phyloP scores from a whole-genome alignment of 805 yeast genomes.

The Crinitomyces ghanaensis region DNA sequence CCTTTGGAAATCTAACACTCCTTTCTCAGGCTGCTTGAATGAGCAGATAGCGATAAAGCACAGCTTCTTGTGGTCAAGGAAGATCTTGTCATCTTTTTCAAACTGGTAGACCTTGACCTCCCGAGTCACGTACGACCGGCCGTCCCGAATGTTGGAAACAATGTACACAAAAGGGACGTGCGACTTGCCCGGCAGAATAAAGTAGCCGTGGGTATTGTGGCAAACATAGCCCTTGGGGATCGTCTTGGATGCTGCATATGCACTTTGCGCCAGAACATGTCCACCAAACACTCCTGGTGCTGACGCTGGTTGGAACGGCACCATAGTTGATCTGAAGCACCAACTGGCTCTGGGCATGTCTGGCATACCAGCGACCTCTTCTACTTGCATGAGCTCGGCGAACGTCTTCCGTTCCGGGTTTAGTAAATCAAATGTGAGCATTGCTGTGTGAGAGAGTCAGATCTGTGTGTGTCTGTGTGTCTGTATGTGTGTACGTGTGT shows the following conservation, averaged over 20 bases:
- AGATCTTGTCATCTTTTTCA: constrained; percentile 13
- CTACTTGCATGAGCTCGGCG: constrained; percentile 12
- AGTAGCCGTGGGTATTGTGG: constrained; percentile 21
- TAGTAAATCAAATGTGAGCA: constrained; percentile 8
- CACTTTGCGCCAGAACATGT: constrained; percentile 21
- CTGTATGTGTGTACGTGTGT: too few relatives aligned
- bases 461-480: too few relatives aligned
- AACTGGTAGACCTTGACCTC: constrained; percentile 20
- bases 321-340: constrained; percentile 14
- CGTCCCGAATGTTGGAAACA: constrained; percentile 20
- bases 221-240: constrained; percentile 13
- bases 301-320: constrained; percentile 18
- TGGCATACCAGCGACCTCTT: constrained; percentile 10
- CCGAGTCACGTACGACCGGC: constrained; percentile 18
- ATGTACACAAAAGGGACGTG: constrained; percentile 21
- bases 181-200: constrained; percentile 20
- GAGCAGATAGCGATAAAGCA: constrained; percentile 14
- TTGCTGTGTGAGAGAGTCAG: too few relatives aligned
- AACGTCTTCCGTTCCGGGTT: constrained; percentile 12
- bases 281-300: constrained; percentile 23
- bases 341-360: constrained; percentile 6
- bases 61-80: constrained; percentile 12
- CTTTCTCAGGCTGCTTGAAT: constrained; percentile 11
- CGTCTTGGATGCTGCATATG: constrained; percentile 17
- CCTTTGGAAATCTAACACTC: constrained; percentile 10